These are phyloP conservation scores for Ulvella scutata DNA, from an alignment of 139 green algal genomes.

Conservation along the genomic window DNA sequence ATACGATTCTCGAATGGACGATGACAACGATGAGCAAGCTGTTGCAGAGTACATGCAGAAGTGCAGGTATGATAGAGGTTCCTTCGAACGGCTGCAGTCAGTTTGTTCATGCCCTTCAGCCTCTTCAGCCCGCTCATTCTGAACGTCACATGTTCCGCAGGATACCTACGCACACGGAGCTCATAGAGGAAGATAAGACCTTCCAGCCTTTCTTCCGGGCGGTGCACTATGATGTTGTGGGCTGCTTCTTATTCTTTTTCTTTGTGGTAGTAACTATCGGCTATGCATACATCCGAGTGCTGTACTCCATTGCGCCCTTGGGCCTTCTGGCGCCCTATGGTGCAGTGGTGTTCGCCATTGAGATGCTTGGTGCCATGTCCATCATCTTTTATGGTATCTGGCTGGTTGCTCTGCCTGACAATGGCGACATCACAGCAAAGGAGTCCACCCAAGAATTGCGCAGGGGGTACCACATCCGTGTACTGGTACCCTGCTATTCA, in stretches of 20 bases:
- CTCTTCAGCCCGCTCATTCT: too few relatives aligned
- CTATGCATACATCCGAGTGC: background rate
- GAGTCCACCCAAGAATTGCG: constrained; percentile 5
- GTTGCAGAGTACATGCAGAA: background rate
- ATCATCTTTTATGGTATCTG: constrained; percentile 25
- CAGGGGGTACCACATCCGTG: constrained; percentile 12
- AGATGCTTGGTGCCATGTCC: constrained; percentile 20
- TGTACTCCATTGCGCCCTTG: constrained; percentile 1
- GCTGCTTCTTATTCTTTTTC: constrained; percentile 2
- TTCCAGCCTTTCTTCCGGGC: background rate
- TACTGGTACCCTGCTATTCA: constrained; percentile 38
- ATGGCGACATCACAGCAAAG: constrained; percentile 5
- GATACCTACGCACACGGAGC: background rate
- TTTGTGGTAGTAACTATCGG: background rate
- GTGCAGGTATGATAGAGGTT: background rate
- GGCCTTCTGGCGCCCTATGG: constrained; percentile 10
- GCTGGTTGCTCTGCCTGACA: constrained; percentile 13
- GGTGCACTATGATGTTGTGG: background rate
- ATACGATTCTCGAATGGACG: too few relatives aligned
- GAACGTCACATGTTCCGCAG: background rate
- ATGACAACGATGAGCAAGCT: background rate
- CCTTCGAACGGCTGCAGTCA: too few relatives aligned
- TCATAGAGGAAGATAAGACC: background rate
- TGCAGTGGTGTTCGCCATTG: constrained; percentile 16
- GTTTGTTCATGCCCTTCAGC: too few relatives aligned